These are phyloP conservation scores for Aspergillus carlsbadensis DNA, from an alignment of 495 filamentous ascomycete species.

Conservation along the genomic window DNA sequence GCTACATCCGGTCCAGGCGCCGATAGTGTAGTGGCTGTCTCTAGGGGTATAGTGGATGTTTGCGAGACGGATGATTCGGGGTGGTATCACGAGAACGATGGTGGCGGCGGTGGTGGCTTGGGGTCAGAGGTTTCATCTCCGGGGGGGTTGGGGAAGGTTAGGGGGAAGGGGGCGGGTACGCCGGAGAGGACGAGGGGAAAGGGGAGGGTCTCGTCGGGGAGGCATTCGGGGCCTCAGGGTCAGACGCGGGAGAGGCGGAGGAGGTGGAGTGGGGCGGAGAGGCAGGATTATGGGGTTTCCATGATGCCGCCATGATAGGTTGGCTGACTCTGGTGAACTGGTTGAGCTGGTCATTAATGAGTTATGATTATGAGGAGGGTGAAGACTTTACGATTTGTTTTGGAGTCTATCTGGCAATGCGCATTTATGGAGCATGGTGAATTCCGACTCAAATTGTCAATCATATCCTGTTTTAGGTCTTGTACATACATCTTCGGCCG, in stretches of 20 bases:
- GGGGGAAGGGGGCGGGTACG: slow-evolving; percentile 14
- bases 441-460: not conserved
- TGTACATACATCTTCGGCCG: slow-evolving; percentile 1
- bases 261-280: slow-evolving; percentile 21
- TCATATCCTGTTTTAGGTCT: not conserved
- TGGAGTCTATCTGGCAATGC: not conserved
- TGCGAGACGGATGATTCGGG: slow-evolving; percentile 24
- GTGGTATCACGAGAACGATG: slow-evolving; percentile 15
- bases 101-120: not conserved
- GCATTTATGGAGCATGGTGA: not conserved
- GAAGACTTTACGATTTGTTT: not conserved
- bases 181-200: slow-evolving; percentile 14
- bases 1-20: not conserved
- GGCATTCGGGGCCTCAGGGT: slow-evolving; percentile 1
- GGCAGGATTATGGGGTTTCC: slow-evolving; percentile 9
- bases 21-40: slow-evolving; percentile 1
- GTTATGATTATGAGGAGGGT: not conserved
- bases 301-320: not conserved
- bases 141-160: slow-evolving; percentile 11
- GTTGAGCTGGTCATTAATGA: not conserved
- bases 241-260: slow-evolving; percentile 20
- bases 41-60: slow-evolving; percentile 19
- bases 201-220: slow-evolving; percentile 11
- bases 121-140: slow-evolving; percentile 1
- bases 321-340: not conserved